Percentiles rank a stretch among this genome's conserved stretches.
These are phyloP conservation scores for Berkeleyomyces basicola DNA, from an alignment of 2,329 filamentous ascomycete species.

Conservation along the genomic window DNA sequence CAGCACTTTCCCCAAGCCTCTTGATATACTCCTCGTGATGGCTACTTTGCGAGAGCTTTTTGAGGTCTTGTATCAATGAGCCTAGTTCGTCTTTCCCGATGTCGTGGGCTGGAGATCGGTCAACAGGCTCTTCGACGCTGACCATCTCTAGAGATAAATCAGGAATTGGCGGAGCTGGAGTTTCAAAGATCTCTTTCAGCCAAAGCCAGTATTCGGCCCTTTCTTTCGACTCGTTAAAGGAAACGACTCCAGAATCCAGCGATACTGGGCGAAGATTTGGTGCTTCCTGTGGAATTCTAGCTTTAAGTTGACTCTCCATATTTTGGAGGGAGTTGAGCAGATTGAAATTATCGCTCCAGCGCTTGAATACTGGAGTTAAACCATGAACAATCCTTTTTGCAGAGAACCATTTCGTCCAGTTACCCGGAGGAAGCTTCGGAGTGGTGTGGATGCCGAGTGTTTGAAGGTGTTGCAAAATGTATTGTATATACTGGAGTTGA, in stretches of 20 bases:
- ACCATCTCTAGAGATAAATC: not conserved
- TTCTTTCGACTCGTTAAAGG: not conserved
- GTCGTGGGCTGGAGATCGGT: not conserved
- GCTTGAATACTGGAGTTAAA: not conserved
- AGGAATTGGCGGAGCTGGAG: not conserved
- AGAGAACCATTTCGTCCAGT: not conserved
- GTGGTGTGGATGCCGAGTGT: too few relatives aligned
- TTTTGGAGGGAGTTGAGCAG: not conserved
- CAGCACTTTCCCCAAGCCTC: not conserved
- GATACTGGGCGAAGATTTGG: not conserved
- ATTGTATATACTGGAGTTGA: too few relatives aligned
- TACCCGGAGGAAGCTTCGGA: not conserved
- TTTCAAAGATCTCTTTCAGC: not conserved
- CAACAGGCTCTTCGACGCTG: too few relatives aligned
- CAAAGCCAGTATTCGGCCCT: not conserved
- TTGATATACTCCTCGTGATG: constrained; percentile 3
- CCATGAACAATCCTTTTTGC: accelerated
- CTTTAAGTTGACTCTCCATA: not conserved
- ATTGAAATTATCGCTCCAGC: not conserved
- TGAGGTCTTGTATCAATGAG: not conserved
- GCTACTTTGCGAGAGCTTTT: not conserved
- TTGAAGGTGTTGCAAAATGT: too few relatives aligned
- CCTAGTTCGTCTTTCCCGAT: not conserved
- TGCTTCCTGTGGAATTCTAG: not conserved
- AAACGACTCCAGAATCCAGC: not conserved